Evolutionary conservation across 805 yeast genomes (phyloP).

Genomic region (Ogataea sp.): DNA sequence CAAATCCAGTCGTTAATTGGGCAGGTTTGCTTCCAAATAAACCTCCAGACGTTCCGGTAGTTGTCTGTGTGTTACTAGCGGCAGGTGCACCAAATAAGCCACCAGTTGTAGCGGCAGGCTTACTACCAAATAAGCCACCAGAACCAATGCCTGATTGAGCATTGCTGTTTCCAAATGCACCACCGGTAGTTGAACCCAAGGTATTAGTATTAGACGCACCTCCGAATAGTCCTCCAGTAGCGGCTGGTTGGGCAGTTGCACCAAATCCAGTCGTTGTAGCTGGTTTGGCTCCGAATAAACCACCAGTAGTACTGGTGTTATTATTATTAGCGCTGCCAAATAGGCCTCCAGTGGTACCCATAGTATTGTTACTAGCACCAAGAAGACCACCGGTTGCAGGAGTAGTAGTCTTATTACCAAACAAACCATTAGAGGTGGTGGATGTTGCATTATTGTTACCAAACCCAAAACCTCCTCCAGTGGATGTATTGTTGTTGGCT

Average conservation of each 20-base stretch:
- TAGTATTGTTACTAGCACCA: conserved; percentile 14
- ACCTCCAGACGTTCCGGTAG: conserved; percentile 14
- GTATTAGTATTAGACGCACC: conserved; percentile 4
- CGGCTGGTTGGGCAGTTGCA: neutral
- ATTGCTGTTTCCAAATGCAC: conserved; percentile 7
- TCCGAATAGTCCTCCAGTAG: conserved; percentile 28
- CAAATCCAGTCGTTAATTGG: neutral
- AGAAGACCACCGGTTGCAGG: conserved; percentile 19
- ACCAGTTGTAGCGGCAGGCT: conserved; percentile 10
- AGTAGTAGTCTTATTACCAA: conserved; percentile 15
- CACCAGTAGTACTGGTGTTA: conserved; percentile 8
- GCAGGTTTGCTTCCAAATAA: conserved; percentile 23
- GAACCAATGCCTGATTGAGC: conserved; percentile 12
- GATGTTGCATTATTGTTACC: conserved; percentile 15
- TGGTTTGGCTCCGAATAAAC: conserved; percentile 11
- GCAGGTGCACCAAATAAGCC: conserved; percentile 6
- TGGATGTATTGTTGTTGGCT: neutral
- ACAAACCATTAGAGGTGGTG: conserved; percentile 3
- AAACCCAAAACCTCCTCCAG: conserved; percentile 12
- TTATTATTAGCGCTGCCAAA: conserved; percentile 21
- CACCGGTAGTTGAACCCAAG: conserved; percentile 10
- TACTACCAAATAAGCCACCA: conserved; percentile 38
- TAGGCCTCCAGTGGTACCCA: conserved; percentile 25
- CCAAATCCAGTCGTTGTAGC: conserved; percentile 16
- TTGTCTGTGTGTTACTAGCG: neutral